These are phyloP conservation scores for Micromonas pusilla DNA, from an alignment of 139 green algal genomes.

Conservation along the genomic window DNA sequence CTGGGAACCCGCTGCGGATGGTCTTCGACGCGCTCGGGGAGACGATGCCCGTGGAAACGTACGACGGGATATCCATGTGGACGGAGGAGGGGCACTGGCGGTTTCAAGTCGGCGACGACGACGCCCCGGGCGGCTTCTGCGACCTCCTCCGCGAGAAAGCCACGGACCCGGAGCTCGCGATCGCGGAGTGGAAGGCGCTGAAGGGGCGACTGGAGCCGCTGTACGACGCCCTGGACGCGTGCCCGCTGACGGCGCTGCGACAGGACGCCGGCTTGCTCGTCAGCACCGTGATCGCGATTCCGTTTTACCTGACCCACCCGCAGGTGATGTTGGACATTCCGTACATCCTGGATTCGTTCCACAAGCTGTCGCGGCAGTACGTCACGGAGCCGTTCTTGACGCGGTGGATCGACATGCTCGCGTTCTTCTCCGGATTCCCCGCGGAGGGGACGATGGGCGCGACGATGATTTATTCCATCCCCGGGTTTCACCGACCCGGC, in stretches of 20 bases:
- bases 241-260: slow-evolving; percentile 24
- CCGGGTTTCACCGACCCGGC: slow-evolving; percentile 23
- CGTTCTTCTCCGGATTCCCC: slow-evolving; percentile 57
- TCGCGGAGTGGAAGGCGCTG: slow-evolving; percentile 27
- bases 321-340: slow-evolving; percentile 23
- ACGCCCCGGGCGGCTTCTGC: slow-evolving; percentile 25
- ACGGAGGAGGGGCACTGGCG: slow-evolving; percentile 24
- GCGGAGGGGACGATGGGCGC: slow-evolving; percentile 32
- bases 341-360: slow-evolving; percentile 27
- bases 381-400: slow-evolving; percentile 62
- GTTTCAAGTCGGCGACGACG: slow-evolving; percentile 19
- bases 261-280: slow-evolving; percentile 26
- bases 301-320: slow-evolving; percentile 28
- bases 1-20: slow-evolving; percentile 23
- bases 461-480: slow-evolving; percentile 30
- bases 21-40: slow-evolving; percentile 22
- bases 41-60: slow-evolving; percentile 22
- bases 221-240: slow-evolving; percentile 26
- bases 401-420: slow-evolving; percentile 71
- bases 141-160: slow-evolving; percentile 18
- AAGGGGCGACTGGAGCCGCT: slow-evolving; percentile 25
- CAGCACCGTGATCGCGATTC: slow-evolving; percentile 11
- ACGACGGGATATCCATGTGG: slow-evolving; percentile 28
- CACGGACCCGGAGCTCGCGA: slow-evolving; percentile 20
- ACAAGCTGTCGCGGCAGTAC: slow-evolving; percentile 23